Conservation (phyloP, 257 asterid species). For the Nicotiana otophora region DNA sequence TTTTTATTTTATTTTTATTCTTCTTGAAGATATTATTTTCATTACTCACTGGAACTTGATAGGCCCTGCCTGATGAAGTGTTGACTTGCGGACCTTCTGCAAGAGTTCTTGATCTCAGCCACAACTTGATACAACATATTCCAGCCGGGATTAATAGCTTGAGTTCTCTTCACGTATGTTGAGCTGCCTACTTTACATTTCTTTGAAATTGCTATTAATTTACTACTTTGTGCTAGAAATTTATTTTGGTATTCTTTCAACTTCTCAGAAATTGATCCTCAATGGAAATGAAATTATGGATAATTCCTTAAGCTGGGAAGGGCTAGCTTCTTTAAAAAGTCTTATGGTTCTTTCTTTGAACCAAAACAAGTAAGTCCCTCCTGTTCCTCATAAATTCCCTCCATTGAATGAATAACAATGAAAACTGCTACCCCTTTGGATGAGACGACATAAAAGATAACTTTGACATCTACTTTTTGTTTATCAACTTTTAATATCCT, state of each 20-base stretch:
- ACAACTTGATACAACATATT: constrained; percentile 51
- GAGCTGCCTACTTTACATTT: constrained; percentile 9
- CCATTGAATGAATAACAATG: neutral
- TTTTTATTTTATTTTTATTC: neutral
- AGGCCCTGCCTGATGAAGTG: constrained; percentile 80
- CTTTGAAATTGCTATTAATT: constrained; percentile 9
- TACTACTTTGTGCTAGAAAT: constrained; percentile 2
- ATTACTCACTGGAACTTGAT: constrained; percentile 28
- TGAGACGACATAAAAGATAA: no score
- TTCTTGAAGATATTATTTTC: neutral
- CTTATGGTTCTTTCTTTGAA: constrained; percentile 53
- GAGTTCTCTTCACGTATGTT: constrained; percentile 52
- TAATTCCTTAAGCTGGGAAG: constrained; percentile 70
- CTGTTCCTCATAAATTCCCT: constrained; percentile 1
- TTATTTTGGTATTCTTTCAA: neutral
- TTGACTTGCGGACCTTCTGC: constrained; percentile 54
- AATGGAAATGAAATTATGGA: constrained; percentile 49
- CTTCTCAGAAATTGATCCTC: constrained; percentile 61
- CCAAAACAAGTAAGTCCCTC: constrained; percentile 52
- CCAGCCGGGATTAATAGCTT: constrained; percentile 50
- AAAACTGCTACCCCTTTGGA: no score
- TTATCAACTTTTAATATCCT: no score
- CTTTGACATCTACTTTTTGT: no score
- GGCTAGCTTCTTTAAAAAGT: constrained; percentile 53
- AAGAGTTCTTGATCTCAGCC: constrained; percentile 73